Percentiles rank a stretch among this genome's conserved stretches.
phyloP scores from a whole-genome alignment of 2,329 filamentous ascomycete species.

The Penicillium vulpinum region DNA sequence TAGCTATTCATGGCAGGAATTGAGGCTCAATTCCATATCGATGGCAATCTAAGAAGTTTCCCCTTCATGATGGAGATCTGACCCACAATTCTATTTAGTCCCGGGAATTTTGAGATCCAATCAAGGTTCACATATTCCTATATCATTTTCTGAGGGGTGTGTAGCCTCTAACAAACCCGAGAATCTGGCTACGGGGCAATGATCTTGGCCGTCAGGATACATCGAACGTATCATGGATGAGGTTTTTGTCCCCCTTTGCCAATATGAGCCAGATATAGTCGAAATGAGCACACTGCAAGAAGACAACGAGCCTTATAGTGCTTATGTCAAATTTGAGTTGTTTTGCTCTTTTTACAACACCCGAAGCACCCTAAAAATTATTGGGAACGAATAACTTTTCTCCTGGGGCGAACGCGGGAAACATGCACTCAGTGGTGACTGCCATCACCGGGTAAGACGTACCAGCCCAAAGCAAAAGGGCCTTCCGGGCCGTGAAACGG shows the following conservation, averaged over 20 bases:
- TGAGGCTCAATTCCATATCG: too few species aligned
- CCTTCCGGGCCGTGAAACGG: conserved; percentile 10
- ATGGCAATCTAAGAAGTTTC: too few species aligned
- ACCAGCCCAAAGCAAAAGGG: conserved; percentile 2
- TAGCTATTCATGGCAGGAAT: too few species aligned
- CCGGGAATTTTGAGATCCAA: too few species aligned
- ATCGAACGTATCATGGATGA: conserved; percentile 2
- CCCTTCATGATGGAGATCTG: too few species aligned
- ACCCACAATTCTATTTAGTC: too few species aligned
- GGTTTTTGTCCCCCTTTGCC: conserved; percentile 12
- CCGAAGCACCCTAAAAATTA: conserved; percentile 5
- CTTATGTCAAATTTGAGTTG: background rate
- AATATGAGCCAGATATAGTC: conserved; percentile 1
- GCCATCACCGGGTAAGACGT: conserved; percentile 9
- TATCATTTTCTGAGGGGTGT: background rate
- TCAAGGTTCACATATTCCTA: too few species aligned
- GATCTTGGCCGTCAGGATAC: conserved; percentile 3
- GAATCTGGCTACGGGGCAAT: background rate
- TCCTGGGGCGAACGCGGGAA: conserved; percentile 9
- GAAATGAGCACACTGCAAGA: background rate
- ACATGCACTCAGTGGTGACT: conserved; percentile 17
- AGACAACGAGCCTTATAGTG: background rate
- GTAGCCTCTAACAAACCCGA: conserved; percentile 7
- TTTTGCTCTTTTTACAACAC: background rate
- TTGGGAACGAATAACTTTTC: conserved; percentile 8